These are phyloP conservation scores for Volvox carteri DNA, from an alignment of 163 green algal genomes.

Conservation along the genomic window DNA sequence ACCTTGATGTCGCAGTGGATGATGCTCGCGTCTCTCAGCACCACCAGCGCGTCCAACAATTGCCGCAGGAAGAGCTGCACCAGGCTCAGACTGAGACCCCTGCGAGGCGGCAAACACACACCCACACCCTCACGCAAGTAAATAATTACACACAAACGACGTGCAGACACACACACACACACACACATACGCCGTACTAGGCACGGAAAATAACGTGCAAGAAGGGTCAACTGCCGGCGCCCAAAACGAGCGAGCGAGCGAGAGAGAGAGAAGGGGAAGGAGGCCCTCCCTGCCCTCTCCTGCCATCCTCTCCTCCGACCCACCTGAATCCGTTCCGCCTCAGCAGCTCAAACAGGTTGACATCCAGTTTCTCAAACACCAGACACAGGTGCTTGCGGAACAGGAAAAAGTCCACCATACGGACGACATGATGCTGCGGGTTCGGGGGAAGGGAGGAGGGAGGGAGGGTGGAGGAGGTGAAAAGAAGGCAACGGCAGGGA, in stretches of 20 bases:
- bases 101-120: too few species aligned
- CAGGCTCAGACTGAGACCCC: slow-evolving; percentile 87
- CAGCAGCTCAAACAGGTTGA: slow-evolving; percentile 99
- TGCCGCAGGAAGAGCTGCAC: slow-evolving; percentile 91
- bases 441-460: neutral
- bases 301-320: neutral
- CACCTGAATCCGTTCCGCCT: slow-evolving; percentile 94
- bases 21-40: slow-evolving; percentile 88
- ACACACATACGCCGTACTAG: too few species aligned
- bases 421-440: slow-evolving; percentile 90
- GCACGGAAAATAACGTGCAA: too few species aligned
- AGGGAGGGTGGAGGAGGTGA: neutral
- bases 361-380: slow-evolving; percentile 96
- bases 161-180: too few species aligned
- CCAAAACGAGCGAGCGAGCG: neutral
- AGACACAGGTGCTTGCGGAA: slow-evolving; percentile 96
- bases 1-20: slow-evolving; percentile 98
- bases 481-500: neutral
- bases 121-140: too few species aligned
- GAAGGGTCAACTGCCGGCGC: too few species aligned
- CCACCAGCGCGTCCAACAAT: slow-evolving; percentile 84
- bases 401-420: slow-evolving; percentile 95
- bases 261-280: neutral
- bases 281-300: neutral
- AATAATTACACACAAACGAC: too few species aligned